These are phyloP conservation scores for Trichosporon faecale DNA, from an alignment of 1,284 basidiomycete genomes.

Conservation along the genomic window DNA sequence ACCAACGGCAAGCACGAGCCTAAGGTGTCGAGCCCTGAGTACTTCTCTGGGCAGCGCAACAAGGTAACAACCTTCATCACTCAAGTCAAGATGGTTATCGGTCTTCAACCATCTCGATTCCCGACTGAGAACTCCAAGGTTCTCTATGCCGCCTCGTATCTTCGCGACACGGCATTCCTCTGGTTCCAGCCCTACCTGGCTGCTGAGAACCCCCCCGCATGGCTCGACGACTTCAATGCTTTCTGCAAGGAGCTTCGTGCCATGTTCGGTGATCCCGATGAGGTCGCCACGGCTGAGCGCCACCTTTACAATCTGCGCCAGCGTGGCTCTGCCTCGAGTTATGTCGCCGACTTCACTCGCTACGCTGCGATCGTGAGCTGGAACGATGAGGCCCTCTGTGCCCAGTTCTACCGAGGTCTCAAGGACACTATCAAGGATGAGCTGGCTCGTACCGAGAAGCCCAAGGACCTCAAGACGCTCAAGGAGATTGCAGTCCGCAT, in stretches of 20 bases:
- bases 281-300: constrained; percentile 16
- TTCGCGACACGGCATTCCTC: constrained; percentile 25
- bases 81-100: no score
- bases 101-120: no score
- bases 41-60: no score
- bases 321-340: constrained; percentile 19
- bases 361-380: constrained; percentile 18
- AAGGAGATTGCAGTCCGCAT: constrained; percentile 11
- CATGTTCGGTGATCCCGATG: constrained; percentile 24
- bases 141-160: constrained; percentile 23
- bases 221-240: constrained; percentile 12
- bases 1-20: no score
- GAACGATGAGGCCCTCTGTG: constrained; percentile 21
- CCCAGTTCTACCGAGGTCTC: constrained; percentile 27
- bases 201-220: not conserved
- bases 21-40: no score
- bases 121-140: constrained; percentile 27
- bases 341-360: constrained; percentile 22
- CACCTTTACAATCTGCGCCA: constrained; percentile 22
- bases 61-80: no score
- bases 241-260: constrained; percentile 17
- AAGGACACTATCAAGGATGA: constrained; percentile 25
- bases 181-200: constrained; percentile 24
- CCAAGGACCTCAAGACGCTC: constrained; percentile 8
- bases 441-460: constrained; percentile 9